Conservation (phyloP, 202 grass and related monocot species). For the Eragrostis tef region DNA sequence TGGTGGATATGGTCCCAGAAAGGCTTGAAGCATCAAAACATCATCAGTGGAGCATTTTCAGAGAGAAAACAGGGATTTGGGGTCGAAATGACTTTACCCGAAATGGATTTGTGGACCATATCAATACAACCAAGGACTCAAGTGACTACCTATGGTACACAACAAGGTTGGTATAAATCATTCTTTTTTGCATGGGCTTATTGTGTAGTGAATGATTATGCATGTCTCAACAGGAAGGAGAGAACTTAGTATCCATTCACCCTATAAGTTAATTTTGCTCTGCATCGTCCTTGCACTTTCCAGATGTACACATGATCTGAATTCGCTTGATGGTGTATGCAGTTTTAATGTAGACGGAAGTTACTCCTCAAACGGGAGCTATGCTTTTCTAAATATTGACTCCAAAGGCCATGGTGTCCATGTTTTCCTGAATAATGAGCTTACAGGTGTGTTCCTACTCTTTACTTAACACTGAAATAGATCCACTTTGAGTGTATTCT, state of each 20-base stretch:
- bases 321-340: constrained; percentile 27
- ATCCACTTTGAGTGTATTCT: neutral
- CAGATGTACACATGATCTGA: constrained; percentile 22
- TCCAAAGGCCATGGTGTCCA: constrained; percentile 92
- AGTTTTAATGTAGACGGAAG: constrained; percentile 71
- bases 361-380: constrained; percentile 50
- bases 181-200: constrained; percentile 30
- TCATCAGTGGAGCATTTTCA: constrained; percentile 68
- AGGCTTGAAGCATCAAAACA: constrained; percentile 52
- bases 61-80: constrained; percentile 79
- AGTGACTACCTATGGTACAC: constrained; percentile 98
- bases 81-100: constrained; percentile 60
- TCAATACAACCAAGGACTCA: constrained; percentile 94
- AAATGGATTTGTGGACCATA: constrained; percentile 87
- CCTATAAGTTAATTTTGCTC: constrained; percentile 32
- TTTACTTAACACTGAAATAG: constrained; percentile 12
- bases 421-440: constrained; percentile 72
- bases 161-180: constrained; percentile 68
- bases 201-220: constrained; percentile 23
- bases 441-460: constrained; percentile 64
- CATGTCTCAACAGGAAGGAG: constrained; percentile 25
- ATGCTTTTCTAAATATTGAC: constrained; percentile 63
- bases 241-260: constrained; percentile 32
- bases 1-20: constrained; percentile 76
- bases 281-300: constrained; percentile 18